Evolutionary conservation across 345 rosid genomes (phyloP), one percentile per base, ranked within the genome.

Genomic region (Gossypium longicalyx): DNA sequence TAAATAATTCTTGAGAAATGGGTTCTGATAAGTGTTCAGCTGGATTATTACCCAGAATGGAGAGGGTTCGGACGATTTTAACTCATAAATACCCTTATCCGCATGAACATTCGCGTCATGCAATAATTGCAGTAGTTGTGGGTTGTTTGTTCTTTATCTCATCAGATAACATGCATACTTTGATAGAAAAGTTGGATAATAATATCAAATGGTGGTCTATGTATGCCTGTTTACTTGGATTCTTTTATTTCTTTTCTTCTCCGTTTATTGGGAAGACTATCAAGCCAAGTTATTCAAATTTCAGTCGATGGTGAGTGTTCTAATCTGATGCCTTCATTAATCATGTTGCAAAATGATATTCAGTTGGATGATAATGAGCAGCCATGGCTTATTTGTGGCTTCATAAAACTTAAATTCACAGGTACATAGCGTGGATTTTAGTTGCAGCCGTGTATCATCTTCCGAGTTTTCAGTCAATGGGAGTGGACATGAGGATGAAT

Each of bases 391-490:
- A 68, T 38, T 64, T 16, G 48, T 67, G 52, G 59, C 41, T 43
- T 52, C 75, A 25, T 61, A 53, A 65, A 38, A 25, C 67, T 72
- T 57, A 25, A 12, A 71, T 82, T 20, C 82, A 83, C 80, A 95
- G 99, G 99, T 95, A 95, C 81, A 89, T 93, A 60, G 96, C 91
- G 64, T 95, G 98, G 99, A 93, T 95, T 87, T 89, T 91, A 82
- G 87, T 94, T 79, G 98, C 98, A 48, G 95, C 98, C 81, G 52
- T 94, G 83, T 94, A 94, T 81, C 98, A 94, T 82, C 97, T 94
- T 78, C 98, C 98, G 58, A 94, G 97, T 86, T 92, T 94, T 84
- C 98, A 89, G 85, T 92, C 98, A 65, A 94, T 94, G 98, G 99
- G 99, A 80, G 85, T 93, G 77, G 99, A 95, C 82, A 70, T 95